Conservation (phyloP, 371 early-diverging fungal genomes). For the Racocetra persica region DNA sequence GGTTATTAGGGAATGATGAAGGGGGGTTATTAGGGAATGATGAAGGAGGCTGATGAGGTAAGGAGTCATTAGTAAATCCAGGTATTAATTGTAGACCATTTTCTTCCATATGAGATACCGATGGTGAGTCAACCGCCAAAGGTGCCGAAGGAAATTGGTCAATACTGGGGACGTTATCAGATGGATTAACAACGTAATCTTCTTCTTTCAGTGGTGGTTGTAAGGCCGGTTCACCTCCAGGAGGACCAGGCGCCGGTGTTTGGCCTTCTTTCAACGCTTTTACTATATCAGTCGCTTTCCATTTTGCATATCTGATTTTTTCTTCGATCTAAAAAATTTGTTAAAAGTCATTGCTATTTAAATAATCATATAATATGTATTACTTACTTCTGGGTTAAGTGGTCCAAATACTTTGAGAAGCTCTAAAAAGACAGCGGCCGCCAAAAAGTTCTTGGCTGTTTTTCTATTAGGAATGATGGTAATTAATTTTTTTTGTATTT, state of each 20-base stretch:
- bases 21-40: neutral
- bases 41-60: neutral
- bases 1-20: neutral
- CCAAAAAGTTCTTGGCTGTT: constrained; percentile 87
- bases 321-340: constrained; percentile 63
- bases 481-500: constrained; percentile 12
- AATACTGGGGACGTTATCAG: neutral
- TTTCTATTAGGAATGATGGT: constrained; percentile 58
- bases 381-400: constrained; percentile 67
- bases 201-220: neutral
- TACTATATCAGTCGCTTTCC: constrained; percentile 92
- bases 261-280: constrained; percentile 92
- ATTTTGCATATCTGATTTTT: constrained; percentile 96
- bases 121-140: constrained; percentile 2
- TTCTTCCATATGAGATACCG: neutral
- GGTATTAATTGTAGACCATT: neutral
- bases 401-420: constrained; percentile 83
- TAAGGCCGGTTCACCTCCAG: constrained; percentile 50
- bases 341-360: neutral
- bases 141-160: constrained; percentile 26
- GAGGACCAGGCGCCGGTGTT: constrained; percentile 71
- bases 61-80: neutral
- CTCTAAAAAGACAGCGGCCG: constrained; percentile 85
- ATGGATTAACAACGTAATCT: neutral
- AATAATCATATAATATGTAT: neutral